Percentiles rank a stretch among this genome's conserved stretches.
phyloP scores from a whole-genome alignment of 345 rosid genomes.

The Populus alba region DNA sequence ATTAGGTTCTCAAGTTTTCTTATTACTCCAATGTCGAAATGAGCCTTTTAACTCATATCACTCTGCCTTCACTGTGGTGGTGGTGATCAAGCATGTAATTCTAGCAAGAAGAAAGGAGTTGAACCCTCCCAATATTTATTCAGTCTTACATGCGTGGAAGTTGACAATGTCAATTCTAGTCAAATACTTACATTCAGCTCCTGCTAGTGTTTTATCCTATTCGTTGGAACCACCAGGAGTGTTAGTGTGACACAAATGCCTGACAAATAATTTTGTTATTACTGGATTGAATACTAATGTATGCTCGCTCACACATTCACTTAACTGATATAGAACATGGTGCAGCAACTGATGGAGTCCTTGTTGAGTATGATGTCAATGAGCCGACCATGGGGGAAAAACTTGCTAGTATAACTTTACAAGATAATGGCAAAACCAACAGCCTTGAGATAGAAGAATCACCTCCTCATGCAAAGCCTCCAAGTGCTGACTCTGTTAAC shows the following conservation, averaged over 20 bases:
- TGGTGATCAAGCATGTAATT: background rate
- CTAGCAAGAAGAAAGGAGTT: background rate
- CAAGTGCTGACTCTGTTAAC: slow-evolving; percentile 83
- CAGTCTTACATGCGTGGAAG: background rate
- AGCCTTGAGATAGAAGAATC: slow-evolving; percentile 33
- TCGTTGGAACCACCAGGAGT: background rate
- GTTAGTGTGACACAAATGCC: background rate
- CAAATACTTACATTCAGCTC: background rate
- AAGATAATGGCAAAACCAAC: slow-evolving; percentile 30
- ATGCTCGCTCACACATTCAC: slow-evolving; percentile 4
- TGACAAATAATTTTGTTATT: background rate
- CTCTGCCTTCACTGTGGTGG: background rate
- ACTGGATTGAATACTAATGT: background rate
- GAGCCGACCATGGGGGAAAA: slow-evolving; percentile 97
- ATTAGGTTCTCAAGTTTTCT: background rate
- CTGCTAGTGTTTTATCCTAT: background rate
- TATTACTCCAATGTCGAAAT: background rate
- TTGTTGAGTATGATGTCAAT: slow-evolving; percentile 55
- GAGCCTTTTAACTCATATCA: background rate
- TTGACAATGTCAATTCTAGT: background rate
- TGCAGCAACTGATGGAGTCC: slow-evolving; percentile 64
- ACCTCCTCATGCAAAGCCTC: slow-evolving; percentile 48
- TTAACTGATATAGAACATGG: slow-evolving; percentile 36
- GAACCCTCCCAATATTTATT: background rate
- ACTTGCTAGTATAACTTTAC: slow-evolving; percentile 54